Evolutionary conservation across 2,329 filamentous ascomycete species (phyloP).

Genomic region (Orbilia oligospora): DNA sequence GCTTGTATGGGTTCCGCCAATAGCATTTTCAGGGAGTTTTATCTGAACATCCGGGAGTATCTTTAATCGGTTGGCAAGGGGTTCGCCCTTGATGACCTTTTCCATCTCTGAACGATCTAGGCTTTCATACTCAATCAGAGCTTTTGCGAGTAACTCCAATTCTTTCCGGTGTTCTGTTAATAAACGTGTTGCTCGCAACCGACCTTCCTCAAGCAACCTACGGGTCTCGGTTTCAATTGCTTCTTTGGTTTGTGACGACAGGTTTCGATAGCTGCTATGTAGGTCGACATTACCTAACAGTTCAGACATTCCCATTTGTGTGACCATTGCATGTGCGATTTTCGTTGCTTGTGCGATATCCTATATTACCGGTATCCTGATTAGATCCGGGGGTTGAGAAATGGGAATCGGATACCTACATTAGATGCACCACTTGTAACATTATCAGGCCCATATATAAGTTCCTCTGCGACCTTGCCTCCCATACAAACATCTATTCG

Average conservation of each 20-base stretch:
- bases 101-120: slow-evolving; percentile 89
- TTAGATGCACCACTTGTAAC: slow-evolving; percentile 89
- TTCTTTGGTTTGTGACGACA: slow-evolving; percentile 88
- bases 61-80: slow-evolving; percentile 78
- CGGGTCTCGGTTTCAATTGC: slow-evolving; percentile 91
- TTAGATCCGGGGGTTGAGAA: background rate
- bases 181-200: slow-evolving; percentile 79
- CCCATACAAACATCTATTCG: slow-evolving; percentile 85
- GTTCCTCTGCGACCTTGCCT: slow-evolving; percentile 90
- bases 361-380: slow-evolving; percentile 67
- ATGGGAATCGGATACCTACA: slow-evolving; percentile 69
- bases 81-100: slow-evolving; percentile 88
- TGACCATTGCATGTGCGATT: slow-evolving; percentile 89
- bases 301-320: slow-evolving; percentile 88
- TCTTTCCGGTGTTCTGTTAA: slow-evolving; percentile 83
- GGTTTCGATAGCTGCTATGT: slow-evolving; percentile 80
- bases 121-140: slow-evolving; percentile 94
- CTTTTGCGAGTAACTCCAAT: slow-evolving; percentile 87
- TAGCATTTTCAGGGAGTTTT: slow-evolving; percentile 74
- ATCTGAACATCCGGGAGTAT: slow-evolving; percentile 74
- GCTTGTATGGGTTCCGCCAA: slow-evolving; percentile 28
- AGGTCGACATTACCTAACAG: slow-evolving; percentile 92
- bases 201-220: slow-evolving; percentile 84
- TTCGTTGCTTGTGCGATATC: slow-evolving; percentile 87
- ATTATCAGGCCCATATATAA: slow-evolving; percentile 90